phyloP scores from a whole-genome alignment of 352 stramenopile genomes.

The Globisporangium megalacanthum region DNA sequence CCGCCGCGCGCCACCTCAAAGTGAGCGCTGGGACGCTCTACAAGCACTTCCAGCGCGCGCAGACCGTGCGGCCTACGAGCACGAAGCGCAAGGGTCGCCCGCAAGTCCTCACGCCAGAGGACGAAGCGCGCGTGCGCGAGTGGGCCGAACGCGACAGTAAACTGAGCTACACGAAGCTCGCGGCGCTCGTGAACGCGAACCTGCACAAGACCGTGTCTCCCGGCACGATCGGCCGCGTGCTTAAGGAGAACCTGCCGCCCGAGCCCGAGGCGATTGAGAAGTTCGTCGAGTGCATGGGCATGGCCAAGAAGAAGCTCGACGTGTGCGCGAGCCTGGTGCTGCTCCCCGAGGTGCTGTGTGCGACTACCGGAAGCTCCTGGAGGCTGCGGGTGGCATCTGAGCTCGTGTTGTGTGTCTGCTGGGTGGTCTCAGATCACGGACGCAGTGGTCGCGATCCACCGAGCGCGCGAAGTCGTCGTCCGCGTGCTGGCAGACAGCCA shows the following conservation, averaged over 20 bases:
- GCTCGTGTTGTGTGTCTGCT: too few relatives aligned
- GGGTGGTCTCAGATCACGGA: background rate
- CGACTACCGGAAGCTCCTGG: background rate
- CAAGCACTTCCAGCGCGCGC: slow-evolving; percentile 10
- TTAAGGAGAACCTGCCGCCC: slow-evolving; percentile 3
- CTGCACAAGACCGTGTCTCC: slow-evolving; percentile 8
- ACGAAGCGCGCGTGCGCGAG: slow-evolving; percentile 4
- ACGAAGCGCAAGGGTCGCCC: slow-evolving; percentile 8
- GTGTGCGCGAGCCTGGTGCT: slow-evolving; percentile 1
- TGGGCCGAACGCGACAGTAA: slow-evolving; percentile 6
- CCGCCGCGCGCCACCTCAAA: slow-evolving; percentile 8
- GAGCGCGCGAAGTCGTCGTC: slow-evolving; percentile 2
- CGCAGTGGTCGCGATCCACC: slow-evolving; percentile 1
- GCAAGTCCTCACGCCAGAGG: slow-evolving; percentile 5
- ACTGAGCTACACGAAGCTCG: slow-evolving; percentile 9
- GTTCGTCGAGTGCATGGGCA: slow-evolving; percentile 7
- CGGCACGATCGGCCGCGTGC: slow-evolving; percentile 8
- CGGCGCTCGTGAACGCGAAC: slow-evolving; percentile 3
- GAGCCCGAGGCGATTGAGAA: slow-evolving; percentile 6
- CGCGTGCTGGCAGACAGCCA: slow-evolving; percentile 7
- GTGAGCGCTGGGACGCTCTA: slow-evolving; percentile 10
- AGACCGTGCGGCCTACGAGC: slow-evolving; percentile 1
- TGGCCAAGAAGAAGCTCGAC: slow-evolving; percentile 10
- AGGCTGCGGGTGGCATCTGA: too few relatives aligned
- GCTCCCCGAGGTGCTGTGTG: background rate